These are phyloP conservation scores for Mycena floridula DNA, from an alignment of 768 basidiomycete genomes.

Conservation along the genomic window DNA sequence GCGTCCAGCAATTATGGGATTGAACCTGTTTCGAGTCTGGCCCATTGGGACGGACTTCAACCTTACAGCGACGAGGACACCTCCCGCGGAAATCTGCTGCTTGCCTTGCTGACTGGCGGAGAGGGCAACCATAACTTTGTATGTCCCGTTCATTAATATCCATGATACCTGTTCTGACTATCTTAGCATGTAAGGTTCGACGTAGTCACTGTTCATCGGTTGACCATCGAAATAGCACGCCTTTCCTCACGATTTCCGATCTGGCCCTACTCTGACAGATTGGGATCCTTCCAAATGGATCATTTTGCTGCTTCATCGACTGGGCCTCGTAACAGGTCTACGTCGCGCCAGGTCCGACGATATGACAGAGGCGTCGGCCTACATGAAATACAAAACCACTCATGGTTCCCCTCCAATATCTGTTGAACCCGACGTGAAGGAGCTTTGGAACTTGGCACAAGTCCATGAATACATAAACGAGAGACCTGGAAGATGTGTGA, in stretches of 20 bases:
- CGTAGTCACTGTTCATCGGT: slow-evolving; percentile 1
- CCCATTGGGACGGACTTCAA: slow-evolving; percentile 79
- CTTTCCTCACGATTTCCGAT: slow-evolving; percentile 75
- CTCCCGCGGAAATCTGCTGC: slow-evolving; percentile 65
- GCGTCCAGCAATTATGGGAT: too few relatives aligned
- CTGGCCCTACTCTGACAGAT: slow-evolving; percentile 50
- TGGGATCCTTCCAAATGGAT: slow-evolving; percentile 86
- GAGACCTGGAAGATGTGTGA: slow-evolving; percentile 34
- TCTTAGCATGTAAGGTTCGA: slow-evolving; percentile 37
- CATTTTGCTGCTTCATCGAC: slow-evolving; percentile 43
- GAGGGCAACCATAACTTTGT: slow-evolving; percentile 81
- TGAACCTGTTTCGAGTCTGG: too few relatives aligned
- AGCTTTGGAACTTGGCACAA: slow-evolving; percentile 34
- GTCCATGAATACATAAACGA: slow-evolving; percentile 25
- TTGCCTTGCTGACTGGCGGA: slow-evolving; percentile 65
- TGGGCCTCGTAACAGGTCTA: slow-evolving; percentile 43
- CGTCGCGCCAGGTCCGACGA: slow-evolving; percentile 45
- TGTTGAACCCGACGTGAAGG: slow-evolving; percentile 27
- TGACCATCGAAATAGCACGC: slow-evolving; percentile 42
- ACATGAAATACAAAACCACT: slow-evolving; percentile 41
- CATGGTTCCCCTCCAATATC: slow-evolving; percentile 10
- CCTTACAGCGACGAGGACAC: slow-evolving; percentile 79
- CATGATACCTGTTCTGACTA: background rate
- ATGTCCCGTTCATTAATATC: slow-evolving; percentile 18
- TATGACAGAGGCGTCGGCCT: slow-evolving; percentile 35